Base-by-base conservation (phyloP, 75 land plant species). In the Cryptomeria japonica region DNA sequence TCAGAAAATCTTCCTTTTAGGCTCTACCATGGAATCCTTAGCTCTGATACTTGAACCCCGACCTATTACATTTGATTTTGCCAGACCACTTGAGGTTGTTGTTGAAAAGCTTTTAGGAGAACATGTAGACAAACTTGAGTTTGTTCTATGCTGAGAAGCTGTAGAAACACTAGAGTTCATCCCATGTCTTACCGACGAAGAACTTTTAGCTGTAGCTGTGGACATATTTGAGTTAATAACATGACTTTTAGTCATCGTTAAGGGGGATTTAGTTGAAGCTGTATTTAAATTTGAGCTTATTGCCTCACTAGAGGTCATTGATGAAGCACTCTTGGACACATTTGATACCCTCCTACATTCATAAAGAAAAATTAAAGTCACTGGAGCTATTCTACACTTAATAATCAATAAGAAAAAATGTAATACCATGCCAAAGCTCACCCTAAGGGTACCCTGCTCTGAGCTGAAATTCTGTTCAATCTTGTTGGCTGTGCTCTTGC, bases 281-380 rank as follows among this genome's bases (percentile, higher is more conserved):
- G 5, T n/a, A 42, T 49, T 46, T 51, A 46, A 0, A 82, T 46
- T 46, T 46, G 53, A 82, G 46, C 32, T 28, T 51, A 82, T 7
- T 2, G 47, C 22, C 14, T 82, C 32, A n/a, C 49, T 46, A n/a
- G 84, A 82, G 51, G 84, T 41, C 51, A 82, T 44, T 82, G 84
- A 42, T 4, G 51, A 82, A 42, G 84, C n/a, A 49, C 47, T n/a
- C 13, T 82, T 46, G n/a, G 37, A 19, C 16, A 22, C 14, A 10
- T n/a, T 82, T n/a, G 84, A 82, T 82, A n/a, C 15, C 47, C 84
- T 82, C 84, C 84, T 82, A 46, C 84, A 82, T 46, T 51, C 84
- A 82, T 46, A 46, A 42, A 44, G 47, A 5, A 82, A 12, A 82
- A 28, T n/a, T 10, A 7, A 39, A 42, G 84, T 42, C 31, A 82